Conservation (phyloP, 2,329 filamentous ascomycete genomes). For the Colletotrichum sp. region DNA sequence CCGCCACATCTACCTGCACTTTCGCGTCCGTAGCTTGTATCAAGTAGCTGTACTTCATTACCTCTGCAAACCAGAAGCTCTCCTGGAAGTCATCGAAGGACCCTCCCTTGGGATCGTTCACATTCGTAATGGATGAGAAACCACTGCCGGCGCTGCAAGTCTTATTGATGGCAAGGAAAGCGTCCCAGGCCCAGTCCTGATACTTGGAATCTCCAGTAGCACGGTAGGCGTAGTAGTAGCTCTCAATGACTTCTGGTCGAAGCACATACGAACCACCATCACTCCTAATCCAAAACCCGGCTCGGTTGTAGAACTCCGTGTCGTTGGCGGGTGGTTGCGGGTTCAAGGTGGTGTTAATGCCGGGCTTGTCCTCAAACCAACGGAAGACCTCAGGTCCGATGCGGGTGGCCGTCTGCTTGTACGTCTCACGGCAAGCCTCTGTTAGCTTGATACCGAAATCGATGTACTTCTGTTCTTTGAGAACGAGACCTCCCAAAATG, state of each 20-base stretch:
- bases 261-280: constrained; percentile 66
- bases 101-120: constrained; percentile 69
- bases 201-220: constrained; percentile 78
- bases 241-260: constrained; percentile 83
- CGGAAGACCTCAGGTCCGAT: constrained; percentile 79
- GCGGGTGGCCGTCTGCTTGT: constrained; percentile 68
- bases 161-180: constrained; percentile 70
- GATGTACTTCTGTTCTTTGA: constrained; percentile 70
- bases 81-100: constrained; percentile 75
- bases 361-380: constrained; percentile 57
- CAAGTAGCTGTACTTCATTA: constrained; percentile 83
- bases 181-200: constrained; percentile 85
- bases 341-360: constrained; percentile 44
- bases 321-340: constrained; percentile 47
- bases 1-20: constrained; percentile 57
- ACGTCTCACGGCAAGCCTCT: constrained; percentile 76
- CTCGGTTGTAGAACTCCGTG: constrained; percentile 64
- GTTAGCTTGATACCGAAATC: constrained; percentile 77
- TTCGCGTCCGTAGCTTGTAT: constrained; percentile 67
- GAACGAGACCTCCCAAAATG: constrained; percentile 77
- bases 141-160: constrained; percentile 70
- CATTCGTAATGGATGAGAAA: constrained; percentile 69
- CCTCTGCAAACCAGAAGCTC: constrained; percentile 88
- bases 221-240: constrained; percentile 86
- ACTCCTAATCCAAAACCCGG: constrained; percentile 73